Conservation (phyloP, 2,329 filamentous ascomycete species). For the Xylariaceae sp. region DNA sequence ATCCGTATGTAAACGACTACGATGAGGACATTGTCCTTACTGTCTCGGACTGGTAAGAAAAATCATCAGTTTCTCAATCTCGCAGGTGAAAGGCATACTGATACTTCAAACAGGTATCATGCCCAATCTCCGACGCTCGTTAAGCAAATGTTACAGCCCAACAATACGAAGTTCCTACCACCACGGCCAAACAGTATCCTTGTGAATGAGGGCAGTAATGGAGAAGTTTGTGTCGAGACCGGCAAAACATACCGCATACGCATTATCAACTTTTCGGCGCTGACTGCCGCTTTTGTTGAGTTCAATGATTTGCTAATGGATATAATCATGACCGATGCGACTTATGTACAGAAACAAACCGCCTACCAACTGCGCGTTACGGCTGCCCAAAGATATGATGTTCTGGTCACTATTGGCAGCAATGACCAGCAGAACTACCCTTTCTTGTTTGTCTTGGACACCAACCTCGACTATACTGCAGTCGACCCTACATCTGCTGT, state of each 20-base stretch:
- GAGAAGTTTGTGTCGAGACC: constrained; percentile 45
- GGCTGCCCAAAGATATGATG: constrained; percentile 54
- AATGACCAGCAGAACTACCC: constrained; percentile 49
- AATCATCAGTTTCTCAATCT: not conserved
- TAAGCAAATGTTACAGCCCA: constrained; percentile 47
- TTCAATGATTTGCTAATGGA: constrained; percentile 53
- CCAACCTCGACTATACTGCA: constrained; percentile 50
- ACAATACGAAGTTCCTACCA: constrained; percentile 48
- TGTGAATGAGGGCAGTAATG: constrained; percentile 50
- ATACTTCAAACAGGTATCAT: constrained; percentile 47
- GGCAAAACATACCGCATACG: constrained; percentile 55
- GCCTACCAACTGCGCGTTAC: constrained; percentile 49
- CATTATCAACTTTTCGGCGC: constrained; percentile 53
- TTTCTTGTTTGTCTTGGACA: constrained; percentile 50
- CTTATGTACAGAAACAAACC: constrained; percentile 46
- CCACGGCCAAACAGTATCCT: constrained; percentile 50
- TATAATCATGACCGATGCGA: constrained; percentile 52
- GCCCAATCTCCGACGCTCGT: constrained; percentile 46
- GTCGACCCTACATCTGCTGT: constrained; percentile 28
- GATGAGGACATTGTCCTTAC: constrained; percentile 66
- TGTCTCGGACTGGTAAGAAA: constrained; percentile 60
- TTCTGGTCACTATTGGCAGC: constrained; percentile 50
- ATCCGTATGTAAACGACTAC: constrained; percentile 58
- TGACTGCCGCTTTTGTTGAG: constrained; percentile 51
- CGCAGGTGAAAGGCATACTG: constrained; percentile 47